phyloP scores from a whole-genome alignment of 306 rosid genomes.

The Arachis hypogaea region DNA sequence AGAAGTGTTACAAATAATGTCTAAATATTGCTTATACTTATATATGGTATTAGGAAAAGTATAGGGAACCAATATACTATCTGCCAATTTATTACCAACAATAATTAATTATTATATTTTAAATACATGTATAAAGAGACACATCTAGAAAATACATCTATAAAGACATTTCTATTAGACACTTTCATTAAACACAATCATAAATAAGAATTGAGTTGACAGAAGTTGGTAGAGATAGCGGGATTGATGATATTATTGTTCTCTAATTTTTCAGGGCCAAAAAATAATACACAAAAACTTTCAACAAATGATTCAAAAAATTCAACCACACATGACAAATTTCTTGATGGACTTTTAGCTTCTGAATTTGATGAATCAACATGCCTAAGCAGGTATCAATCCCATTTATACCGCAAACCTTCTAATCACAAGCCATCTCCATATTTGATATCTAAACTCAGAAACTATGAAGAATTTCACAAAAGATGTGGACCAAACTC shows the following conservation, averaged over 20 bases:
- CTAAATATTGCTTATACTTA: too few relatives aligned
- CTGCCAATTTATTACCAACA: too few relatives aligned
- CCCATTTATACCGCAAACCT: slow-evolving; percentile 49
- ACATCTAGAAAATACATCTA: too few relatives aligned
- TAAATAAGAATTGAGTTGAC: too few relatives aligned
- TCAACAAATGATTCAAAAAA: not conserved
- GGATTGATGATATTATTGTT: not conserved
- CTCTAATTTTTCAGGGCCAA: slow-evolving; percentile 7
- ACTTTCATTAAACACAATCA: too few relatives aligned
- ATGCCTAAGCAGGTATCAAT: slow-evolving; percentile 59
- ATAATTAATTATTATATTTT: not conserved
- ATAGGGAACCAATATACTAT: too few relatives aligned
- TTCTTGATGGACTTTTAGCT: slow-evolving; percentile 54
- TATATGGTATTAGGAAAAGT: not conserved
- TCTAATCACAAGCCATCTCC: slow-evolving; percentile 53
- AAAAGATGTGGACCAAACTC: slow-evolving; percentile 57
- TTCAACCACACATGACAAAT: slow-evolving; percentile 34
- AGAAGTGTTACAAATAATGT: too few relatives aligned
- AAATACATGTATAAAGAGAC: not conserved
- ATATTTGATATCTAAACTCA: slow-evolving; percentile 56
- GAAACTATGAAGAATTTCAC: slow-evolving; percentile 60
- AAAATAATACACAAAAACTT: not conserved
- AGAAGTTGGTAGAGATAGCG: too few relatives aligned
- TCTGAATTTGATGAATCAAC: slow-evolving; percentile 54
- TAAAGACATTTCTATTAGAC: not conserved